phyloP scores from a whole-genome alignment of 2,329 filamentous ascomycete genomes.

The Coniochaeta pulveracea region DNA sequence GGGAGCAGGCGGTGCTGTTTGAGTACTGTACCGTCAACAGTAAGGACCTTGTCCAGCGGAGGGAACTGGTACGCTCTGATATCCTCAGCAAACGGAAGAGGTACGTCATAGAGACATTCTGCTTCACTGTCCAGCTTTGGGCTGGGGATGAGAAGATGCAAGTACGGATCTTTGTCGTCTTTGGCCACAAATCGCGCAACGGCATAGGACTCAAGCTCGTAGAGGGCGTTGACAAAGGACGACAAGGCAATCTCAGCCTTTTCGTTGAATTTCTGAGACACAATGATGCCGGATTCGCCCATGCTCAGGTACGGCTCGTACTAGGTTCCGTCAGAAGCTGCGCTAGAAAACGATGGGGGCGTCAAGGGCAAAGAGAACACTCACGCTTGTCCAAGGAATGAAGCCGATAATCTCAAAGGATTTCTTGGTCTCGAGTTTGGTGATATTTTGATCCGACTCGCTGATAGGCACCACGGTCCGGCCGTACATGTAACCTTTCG shows the following conservation, averaged over 20 bases:
- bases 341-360: not conserved
- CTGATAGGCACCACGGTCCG: slow-evolving; percentile 84
- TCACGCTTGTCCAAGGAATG: slow-evolving; percentile 44
- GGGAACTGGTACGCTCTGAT: slow-evolving; percentile 85
- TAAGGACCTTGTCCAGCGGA: slow-evolving; percentile 76
- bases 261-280: slow-evolving; percentile 69
- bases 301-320: slow-evolving; percentile 80
- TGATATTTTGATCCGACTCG: slow-evolving; percentile 76
- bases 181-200: slow-evolving; percentile 79
- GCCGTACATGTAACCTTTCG: slow-evolving; percentile 92
- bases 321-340: slow-evolving; percentile 26
- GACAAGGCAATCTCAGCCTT: slow-evolving; percentile 77
- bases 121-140: slow-evolving; percentile 58
- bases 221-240: slow-evolving; percentile 78
- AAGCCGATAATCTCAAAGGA: slow-evolving; percentile 81
- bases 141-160: slow-evolving; percentile 68
- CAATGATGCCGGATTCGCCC: slow-evolving; percentile 67
- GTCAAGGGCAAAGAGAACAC: slow-evolving; percentile 2
- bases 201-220: slow-evolving; percentile 75
- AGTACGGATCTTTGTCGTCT: slow-evolving; percentile 64
- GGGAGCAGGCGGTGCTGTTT: slow-evolving; percentile 79
- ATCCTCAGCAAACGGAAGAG: slow-evolving; percentile 89
- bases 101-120: slow-evolving; percentile 81
- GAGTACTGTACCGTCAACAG: slow-evolving; percentile 70
- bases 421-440: slow-evolving; percentile 69